These are phyloP conservation scores for Psidium guajava DNA, from an alignment of 345 rosid genomes.

Conservation along the genomic window DNA sequence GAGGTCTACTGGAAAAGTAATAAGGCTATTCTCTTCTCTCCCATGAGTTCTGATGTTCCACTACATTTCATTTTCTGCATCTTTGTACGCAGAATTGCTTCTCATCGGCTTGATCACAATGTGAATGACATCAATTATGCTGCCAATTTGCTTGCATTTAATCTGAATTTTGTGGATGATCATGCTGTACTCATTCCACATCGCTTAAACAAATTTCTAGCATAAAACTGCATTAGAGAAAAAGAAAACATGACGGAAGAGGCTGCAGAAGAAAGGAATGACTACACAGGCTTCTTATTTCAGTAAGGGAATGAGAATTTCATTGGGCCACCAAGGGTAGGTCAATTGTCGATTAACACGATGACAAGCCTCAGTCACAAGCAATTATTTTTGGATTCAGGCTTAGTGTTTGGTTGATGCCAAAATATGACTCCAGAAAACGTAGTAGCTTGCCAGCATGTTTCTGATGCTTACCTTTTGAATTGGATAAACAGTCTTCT, in stretches of 20 bases:
- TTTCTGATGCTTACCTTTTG: slow-evolving; percentile 37
- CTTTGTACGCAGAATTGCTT: background rate
- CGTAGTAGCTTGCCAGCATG: background rate
- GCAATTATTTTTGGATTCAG: background rate
- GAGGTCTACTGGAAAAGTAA: background rate
- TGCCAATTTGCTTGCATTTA: background rate
- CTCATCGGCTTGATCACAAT: background rate
- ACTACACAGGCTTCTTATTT: no score
- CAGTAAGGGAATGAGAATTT: no score
- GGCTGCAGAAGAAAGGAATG: no score
- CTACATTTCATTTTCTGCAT: background rate
- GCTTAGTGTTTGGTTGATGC: background rate
- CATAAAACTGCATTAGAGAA: no score
- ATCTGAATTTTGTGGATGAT: background rate
- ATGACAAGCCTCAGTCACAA: background rate
- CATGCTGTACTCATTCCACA: background rate
- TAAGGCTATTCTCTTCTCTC: background rate
- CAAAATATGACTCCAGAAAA: background rate
- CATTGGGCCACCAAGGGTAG: background rate
- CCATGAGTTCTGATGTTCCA: background rate
- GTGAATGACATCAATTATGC: background rate
- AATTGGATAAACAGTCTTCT: slow-evolving; percentile 62
- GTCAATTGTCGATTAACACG: background rate
- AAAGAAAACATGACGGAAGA: no score
- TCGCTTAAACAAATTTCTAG: background rate